Conservation (phyloP, 164 flowering plant species). For the grape (Vitis vinifera) region DNA sequence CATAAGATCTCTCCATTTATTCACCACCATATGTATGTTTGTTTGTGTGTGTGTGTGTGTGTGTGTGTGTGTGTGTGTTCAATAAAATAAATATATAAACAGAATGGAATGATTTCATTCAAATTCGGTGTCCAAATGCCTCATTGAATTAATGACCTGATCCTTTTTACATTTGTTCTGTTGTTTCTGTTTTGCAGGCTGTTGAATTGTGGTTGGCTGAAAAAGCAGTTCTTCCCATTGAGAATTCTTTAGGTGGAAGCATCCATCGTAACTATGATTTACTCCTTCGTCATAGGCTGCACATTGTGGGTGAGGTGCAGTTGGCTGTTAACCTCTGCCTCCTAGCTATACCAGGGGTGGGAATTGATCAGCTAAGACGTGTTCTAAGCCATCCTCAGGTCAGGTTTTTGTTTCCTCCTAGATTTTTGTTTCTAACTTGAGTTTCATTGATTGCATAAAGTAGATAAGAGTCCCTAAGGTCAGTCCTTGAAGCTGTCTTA, state of each 20-base stretch:
- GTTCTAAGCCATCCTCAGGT: conserved; percentile 75
- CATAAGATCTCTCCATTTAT: background rate
- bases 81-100: no score
- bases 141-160: background rate
- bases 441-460: no score
- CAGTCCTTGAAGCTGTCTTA: no score
- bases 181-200: conserved; percentile 40
- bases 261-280: conserved; percentile 73
- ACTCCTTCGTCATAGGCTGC: conserved; percentile 70
- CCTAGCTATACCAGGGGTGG: conserved; percentile 64
- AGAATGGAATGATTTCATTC: background rate
- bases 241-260: conserved; percentile 67
- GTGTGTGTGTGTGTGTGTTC: no score
- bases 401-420: background rate
- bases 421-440: no score
- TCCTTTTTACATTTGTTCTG: background rate
- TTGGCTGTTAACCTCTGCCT: conserved; percentile 61
- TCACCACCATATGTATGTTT: background rate
- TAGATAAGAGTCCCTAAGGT: no score
- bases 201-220: conserved; percentile 76
- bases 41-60: no score
- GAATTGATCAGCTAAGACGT: conserved; percentile 50
- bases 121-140: background rate
- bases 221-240: conserved; percentile 74
- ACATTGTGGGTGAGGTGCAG: conserved; percentile 78